Evolutionary conservation across 2,329 filamentous ascomycete genomes (phyloP).

Genomic region (Tolypocladium sp.): DNA sequence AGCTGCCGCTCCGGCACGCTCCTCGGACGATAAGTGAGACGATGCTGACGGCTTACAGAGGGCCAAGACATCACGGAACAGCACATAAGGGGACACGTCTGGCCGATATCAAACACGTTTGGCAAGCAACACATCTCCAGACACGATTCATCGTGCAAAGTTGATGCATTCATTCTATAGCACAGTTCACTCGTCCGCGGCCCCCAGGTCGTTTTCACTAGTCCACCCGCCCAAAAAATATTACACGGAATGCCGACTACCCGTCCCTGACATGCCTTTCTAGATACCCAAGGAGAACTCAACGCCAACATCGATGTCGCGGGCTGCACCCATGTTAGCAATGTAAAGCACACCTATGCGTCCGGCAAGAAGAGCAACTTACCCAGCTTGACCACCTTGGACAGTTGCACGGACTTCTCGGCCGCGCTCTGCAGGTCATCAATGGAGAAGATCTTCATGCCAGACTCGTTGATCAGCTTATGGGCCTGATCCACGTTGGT

Average conservation of each 20-base stretch:
- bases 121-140: neutral
- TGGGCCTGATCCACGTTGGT: constrained; percentile 97
- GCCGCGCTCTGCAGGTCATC: constrained; percentile 95
- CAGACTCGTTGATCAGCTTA: constrained; percentile 89
- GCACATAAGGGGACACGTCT: neutral
- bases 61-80: neutral
- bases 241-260: constrained; percentile 14
- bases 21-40: neutral
- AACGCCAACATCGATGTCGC: constrained; percentile 94
- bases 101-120: neutral
- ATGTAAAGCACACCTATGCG: neutral
- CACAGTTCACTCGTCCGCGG: constrained; percentile 7
- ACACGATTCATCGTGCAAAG: neutral
- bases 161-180: neutral
- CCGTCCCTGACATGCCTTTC: constrained; percentile 12
- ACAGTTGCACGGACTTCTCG: constrained; percentile 97
- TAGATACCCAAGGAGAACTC: constrained; percentile 94
- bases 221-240: constrained; percentile 10
- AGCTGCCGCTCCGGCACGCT: neutral
- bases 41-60: neutral
- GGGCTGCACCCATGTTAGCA: constrained; percentile 44
- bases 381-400: constrained; percentile 98
- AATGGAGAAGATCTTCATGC: constrained; percentile 99
- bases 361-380: constrained; percentile 27
- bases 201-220: neutral